phyloP scores from a whole-genome alignment of 1,139 yeast genomes.

The Kodamaea ohmeri region DNA sequence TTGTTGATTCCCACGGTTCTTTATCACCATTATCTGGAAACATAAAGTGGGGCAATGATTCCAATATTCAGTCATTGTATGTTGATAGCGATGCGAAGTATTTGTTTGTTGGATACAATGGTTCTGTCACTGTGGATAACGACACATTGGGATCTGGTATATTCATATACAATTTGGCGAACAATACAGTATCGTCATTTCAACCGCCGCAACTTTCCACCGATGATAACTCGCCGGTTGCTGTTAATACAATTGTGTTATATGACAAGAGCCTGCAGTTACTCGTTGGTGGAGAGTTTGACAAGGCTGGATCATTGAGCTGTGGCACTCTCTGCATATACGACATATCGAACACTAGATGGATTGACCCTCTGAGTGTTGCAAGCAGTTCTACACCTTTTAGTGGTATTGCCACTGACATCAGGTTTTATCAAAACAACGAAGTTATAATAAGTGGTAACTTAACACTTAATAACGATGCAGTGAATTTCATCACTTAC shows the following conservation, averaged over 20 bases:
- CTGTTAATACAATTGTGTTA: slow-evolving; percentile 53
- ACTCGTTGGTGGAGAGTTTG: slow-evolving; percentile 77
- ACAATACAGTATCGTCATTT: slow-evolving; percentile 33
- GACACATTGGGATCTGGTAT: slow-evolving; percentile 41
- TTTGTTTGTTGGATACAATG: slow-evolving; percentile 52
- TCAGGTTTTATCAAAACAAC: slow-evolving; percentile 51
- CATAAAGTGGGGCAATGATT: slow-evolving; percentile 36
- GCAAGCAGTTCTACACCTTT: slow-evolving; percentile 25
- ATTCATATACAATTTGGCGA: slow-evolving; percentile 48
- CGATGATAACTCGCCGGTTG: slow-evolving; percentile 25
- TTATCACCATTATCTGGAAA: slow-evolving; percentile 26
- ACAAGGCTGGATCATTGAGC: slow-evolving; percentile 52
- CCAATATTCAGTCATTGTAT: slow-evolving; percentile 40
- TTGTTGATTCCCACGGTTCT: slow-evolving; percentile 33
- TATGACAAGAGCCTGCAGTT: slow-evolving; percentile 50
- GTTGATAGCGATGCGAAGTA: slow-evolving; percentile 35
- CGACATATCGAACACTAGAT: slow-evolving; percentile 52
- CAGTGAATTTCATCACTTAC: slow-evolving; percentile 47
- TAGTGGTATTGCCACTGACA: slow-evolving; percentile 55
- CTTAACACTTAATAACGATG: slow-evolving; percentile 39
- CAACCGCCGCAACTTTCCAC: slow-evolving; percentile 49
- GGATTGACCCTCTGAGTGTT: slow-evolving; percentile 50
- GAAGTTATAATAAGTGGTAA: slow-evolving; percentile 64
- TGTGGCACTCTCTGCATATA: slow-evolving; percentile 71
- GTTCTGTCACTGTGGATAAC: slow-evolving; percentile 34